Percentiles rank a stretch among this genome's conserved stretches.
Conservation (phyloP, 805 yeast species). For the Komagataella populi region DNA sequence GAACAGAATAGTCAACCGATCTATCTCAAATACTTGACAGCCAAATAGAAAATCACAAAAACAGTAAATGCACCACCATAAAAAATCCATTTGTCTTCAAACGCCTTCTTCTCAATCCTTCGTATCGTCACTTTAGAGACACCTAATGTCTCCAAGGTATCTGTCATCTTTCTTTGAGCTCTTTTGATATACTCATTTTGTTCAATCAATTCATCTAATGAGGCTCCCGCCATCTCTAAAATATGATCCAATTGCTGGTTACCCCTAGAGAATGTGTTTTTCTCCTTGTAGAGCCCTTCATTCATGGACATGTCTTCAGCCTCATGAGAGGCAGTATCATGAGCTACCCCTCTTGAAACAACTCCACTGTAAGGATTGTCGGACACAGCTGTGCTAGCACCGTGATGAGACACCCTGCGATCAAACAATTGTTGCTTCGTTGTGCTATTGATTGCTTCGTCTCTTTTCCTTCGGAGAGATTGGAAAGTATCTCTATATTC, state of each 20-base stretch:
- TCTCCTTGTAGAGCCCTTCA: slow-evolving; percentile 63
- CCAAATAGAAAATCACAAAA: slow-evolving; percentile 52
- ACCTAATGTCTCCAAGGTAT: slow-evolving; percentile 69
- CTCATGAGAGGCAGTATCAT: slow-evolving; percentile 6
- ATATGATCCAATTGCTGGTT: slow-evolving; percentile 80
- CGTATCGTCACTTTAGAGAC: slow-evolving; percentile 77
- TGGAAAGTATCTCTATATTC: slow-evolving; percentile 38
- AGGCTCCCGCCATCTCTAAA: slow-evolving; percentile 75
- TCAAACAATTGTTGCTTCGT: slow-evolving; percentile 43
- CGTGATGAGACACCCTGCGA: slow-evolving; percentile 22
- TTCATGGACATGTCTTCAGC: slow-evolving; percentile 21
- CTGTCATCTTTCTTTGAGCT: slow-evolving; percentile 51
- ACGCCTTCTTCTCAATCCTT: slow-evolving; percentile 66
- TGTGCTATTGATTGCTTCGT: slow-evolving; percentile 30
- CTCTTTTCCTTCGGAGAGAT: slow-evolving; percentile 40
- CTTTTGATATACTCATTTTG: slow-evolving; percentile 62
- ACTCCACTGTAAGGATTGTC: slow-evolving; percentile 34
- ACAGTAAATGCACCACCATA: slow-evolving; percentile 58
- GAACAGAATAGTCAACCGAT: neutral
- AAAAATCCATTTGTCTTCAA: slow-evolving; percentile 77
- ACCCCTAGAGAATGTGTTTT: slow-evolving; percentile 48
- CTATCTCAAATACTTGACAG: slow-evolving; percentile 51
- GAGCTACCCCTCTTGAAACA: slow-evolving; percentile 5
- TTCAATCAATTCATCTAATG: slow-evolving; percentile 74
- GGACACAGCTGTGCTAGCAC: slow-evolving; percentile 14